A percentile compares a stretch with the other conserved stretches of the same genome.
phyloP scores from a whole-genome alignment of 2,329 filamentous ascomycete genomes.

The Teratosphaeria epicoccoides region DNA sequence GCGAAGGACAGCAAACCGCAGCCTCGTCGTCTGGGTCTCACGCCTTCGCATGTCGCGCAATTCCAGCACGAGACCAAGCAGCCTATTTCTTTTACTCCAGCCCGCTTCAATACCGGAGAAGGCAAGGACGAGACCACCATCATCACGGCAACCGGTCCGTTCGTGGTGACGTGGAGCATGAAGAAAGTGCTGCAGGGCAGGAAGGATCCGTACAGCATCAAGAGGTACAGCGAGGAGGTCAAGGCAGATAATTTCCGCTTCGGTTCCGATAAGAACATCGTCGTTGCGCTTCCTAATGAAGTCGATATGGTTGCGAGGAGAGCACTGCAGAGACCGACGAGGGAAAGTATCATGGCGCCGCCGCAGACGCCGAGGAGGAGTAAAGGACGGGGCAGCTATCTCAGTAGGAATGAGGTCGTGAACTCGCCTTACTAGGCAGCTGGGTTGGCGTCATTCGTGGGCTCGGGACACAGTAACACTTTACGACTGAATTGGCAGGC shows the following conservation, averaged over 20 bases:
- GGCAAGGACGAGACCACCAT: slow-evolving; percentile 76
- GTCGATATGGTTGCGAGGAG: slow-evolving; percentile 94
- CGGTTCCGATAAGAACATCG: slow-evolving; percentile 93
- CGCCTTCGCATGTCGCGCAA: slow-evolving; percentile 86
- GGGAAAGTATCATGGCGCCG: slow-evolving; percentile 74
- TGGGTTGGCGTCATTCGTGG: neutral
- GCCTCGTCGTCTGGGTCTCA: slow-evolving; percentile 77
- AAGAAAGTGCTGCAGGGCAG: slow-evolving; percentile 74
- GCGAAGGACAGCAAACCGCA: slow-evolving; percentile 88
- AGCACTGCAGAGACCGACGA: slow-evolving; percentile 73
- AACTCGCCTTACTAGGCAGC: slow-evolving; percentile 50
- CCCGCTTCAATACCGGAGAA: slow-evolving; percentile 85
- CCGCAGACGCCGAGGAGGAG: slow-evolving; percentile 29
- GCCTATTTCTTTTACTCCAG: slow-evolving; percentile 76
- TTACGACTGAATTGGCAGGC: neutral
- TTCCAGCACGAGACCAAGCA: slow-evolving; percentile 93
- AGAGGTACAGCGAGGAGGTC: slow-evolving; percentile 88
- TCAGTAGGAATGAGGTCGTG: slow-evolving; percentile 74
- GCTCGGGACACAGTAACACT: neutral
- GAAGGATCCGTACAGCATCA: slow-evolving; percentile 90
- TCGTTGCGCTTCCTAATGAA: slow-evolving; percentile 91
- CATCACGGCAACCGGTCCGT: slow-evolving; percentile 91
- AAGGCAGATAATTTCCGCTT: slow-evolving; percentile 99
- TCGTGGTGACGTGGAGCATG: slow-evolving; percentile 92
- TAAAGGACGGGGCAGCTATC: slow-evolving; percentile 49